Evolutionary conservation across 208 protist genomes (phyloP).

Genomic region (Crithidia expoeki): DNA sequence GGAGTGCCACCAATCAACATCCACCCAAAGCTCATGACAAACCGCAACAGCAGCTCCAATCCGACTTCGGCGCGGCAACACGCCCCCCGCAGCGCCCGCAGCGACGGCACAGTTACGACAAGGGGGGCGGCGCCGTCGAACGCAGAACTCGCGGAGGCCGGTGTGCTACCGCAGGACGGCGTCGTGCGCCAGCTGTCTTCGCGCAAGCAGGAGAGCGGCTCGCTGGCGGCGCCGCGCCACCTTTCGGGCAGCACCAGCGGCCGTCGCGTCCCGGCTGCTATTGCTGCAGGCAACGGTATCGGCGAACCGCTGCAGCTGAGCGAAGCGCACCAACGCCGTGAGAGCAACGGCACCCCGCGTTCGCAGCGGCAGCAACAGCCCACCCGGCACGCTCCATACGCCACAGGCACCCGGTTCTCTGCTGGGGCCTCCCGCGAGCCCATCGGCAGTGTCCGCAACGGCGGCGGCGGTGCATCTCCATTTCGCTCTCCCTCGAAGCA

Average conservation of each 20-base stretch:
- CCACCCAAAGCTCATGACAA: slow-evolving; percentile 68
- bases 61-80: slow-evolving; percentile 18
- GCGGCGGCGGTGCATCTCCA: slow-evolving; percentile 1
- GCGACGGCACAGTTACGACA: neutral
- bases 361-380: slow-evolving; percentile 3
- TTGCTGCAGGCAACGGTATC: slow-evolving; percentile 7
- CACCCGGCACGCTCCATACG: slow-evolving; percentile 5
- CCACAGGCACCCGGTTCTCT: neutral
- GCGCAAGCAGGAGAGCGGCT: slow-evolving; percentile 30
- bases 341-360: slow-evolving; percentile 2
- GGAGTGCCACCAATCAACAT: slow-evolving; percentile 11
- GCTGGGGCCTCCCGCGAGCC: slow-evolving; percentile 11
- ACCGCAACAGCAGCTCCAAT: slow-evolving; percentile 26
- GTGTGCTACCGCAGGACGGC: slow-evolving; percentile 38
- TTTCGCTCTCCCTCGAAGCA: slow-evolving; percentile 11
- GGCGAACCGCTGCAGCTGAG: slow-evolving; percentile 17
- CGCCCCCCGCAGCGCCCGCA: slow-evolving; percentile 7
- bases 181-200: slow-evolving; percentile 51
- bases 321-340: slow-evolving; percentile 6
- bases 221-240: slow-evolving; percentile 40
- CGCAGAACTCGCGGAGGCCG: slow-evolving; percentile 25
- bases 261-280: slow-evolving; percentile 3
- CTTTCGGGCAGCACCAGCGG: slow-evolving; percentile 13
- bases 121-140: slow-evolving; percentile 12
- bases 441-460: slow-evolving; percentile 8